Evolutionary conservation across 345 rosid species (phyloP).

Genomic region (Adansonia digitata): DNA sequence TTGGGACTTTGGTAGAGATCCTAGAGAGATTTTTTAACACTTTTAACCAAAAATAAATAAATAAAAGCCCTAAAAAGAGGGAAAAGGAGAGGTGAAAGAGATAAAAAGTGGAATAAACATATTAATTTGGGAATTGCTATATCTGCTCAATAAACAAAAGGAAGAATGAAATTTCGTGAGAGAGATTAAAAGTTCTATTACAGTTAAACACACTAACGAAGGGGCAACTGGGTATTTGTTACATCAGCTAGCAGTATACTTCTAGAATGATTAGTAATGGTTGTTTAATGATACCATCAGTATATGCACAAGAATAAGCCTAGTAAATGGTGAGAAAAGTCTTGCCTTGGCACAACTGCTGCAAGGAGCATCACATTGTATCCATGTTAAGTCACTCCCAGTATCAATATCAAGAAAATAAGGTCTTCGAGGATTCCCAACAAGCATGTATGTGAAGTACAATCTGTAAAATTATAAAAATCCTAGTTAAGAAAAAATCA

Average conservation of each 20-base stretch:
- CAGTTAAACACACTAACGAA: not conserved
- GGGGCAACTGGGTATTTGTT: not conserved
- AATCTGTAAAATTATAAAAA: constrained; percentile 35
- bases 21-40: too few species aligned
- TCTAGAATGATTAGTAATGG: not conserved
- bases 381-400: constrained; percentile 94
- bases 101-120: not conserved
- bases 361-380: constrained; percentile 97
- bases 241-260: not conserved
- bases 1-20: not conserved
- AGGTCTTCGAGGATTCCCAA: constrained; percentile 62
- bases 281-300: not conserved
- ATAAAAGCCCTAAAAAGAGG: not conserved
- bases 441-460: constrained; percentile 64
- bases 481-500: not conserved
- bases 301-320: not conserved
- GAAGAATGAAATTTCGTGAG: too few species aligned
- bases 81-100: not conserved
- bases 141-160: not conserved
- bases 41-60: not conserved
- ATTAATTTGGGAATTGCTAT: not conserved
- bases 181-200: not conserved
- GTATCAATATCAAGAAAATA: constrained; percentile 88
- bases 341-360: constrained; percentile 85
- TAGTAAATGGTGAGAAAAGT: not conserved